Base-by-base conservation (phyloP, 2,329 filamentous ascomycete species). In the Alternaria sp. region DNA sequence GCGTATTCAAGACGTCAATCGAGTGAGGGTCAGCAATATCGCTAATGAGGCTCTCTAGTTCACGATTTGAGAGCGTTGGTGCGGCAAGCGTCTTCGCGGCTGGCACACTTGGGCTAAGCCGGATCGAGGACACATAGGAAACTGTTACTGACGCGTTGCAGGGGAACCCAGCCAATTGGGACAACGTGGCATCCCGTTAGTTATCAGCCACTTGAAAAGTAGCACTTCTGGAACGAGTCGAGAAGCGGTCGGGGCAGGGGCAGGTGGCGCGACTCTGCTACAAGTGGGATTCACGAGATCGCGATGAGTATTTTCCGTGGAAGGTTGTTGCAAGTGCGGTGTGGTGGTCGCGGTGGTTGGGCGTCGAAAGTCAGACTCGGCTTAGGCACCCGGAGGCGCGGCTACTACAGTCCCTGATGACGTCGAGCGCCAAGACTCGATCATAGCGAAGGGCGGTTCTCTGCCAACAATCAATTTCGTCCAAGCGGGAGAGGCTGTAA, bases 381-480 rank as follows among this genome's bases (percentile, higher is more conserved):
- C 57, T 32, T 50, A 50, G 34, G 22, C 22, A 45, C 38, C n/a
- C 46, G 41, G 25, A 44, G 38, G 41, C 34, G 56, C 56, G 56
- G 50, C 56, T 49, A 36, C 45, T 49, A 36, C 45, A 53, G 58
- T 60, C 54, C 54, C 58, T 60, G 58, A 60, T 60, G 58, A 60
- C 58, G 58, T 60, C 58, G 58, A 16, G 16, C 16, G 58, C 58
- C 58, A 57, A 57, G 58, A 51, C 14, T n/a, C 14, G 27, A 30
- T 27, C 34, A 49, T 20, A 38, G 50, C 50, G 51, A 48, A 48
- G 41, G 38, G 38, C 45, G 46, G 52, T 44, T 38, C 36, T 49
- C 52, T 40, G 57, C 57, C 53, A 57, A 57, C 57, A 57, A 32
- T 60, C 58, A 60, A 60, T 60, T 60, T 60, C 58, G 58, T 53